phyloP scores from a whole-genome alignment of 2,329 filamentous ascomycete species.

The Fusarium sublunatum region DNA sequence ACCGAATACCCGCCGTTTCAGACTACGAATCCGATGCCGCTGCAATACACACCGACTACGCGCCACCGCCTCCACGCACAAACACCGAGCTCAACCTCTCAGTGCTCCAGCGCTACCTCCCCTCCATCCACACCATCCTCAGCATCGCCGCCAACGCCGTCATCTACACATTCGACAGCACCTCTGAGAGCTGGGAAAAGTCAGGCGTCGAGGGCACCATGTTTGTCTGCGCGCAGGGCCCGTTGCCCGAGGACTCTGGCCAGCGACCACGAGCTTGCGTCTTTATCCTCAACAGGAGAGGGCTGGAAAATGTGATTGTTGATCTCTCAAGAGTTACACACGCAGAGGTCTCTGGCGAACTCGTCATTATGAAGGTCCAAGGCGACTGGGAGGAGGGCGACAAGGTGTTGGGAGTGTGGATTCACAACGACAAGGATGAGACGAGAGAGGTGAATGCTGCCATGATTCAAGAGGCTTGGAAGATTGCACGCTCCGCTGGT shows the following conservation, averaged over 20 bases:
- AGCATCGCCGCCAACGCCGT: conserved; percentile 87
- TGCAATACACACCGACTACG: conserved; percentile 54
- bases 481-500: conserved; percentile 49
- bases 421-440: conserved; percentile 62
- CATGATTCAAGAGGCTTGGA: conserved; percentile 59
- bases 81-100: conserved; percentile 89
- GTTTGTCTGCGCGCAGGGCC: conserved; percentile 80
- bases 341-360: conserved; percentile 70
- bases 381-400: conserved; percentile 50
- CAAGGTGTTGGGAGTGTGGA: conserved; percentile 65
- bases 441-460: conserved; percentile 56
- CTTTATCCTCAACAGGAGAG: conserved; percentile 78
- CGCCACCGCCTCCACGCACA: conserved; percentile 68
- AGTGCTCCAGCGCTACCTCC: conserved; percentile 84
- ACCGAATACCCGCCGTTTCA: conserved; percentile 56
- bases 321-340: conserved; percentile 70
- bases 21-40: conserved; percentile 76
- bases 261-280: conserved; percentile 64
- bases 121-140: conserved; percentile 77
- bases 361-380: conserved; percentile 62
- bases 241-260: conserved; percentile 50
- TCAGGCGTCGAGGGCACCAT: conserved; percentile 85
- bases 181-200: conserved; percentile 82
- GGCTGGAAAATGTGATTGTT: conserved; percentile 76
- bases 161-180: conserved; percentile 80